These are phyloP conservation scores for Yarrowia sp. DNA, from an alignment of 805 yeast species.

Conservation along the genomic window DNA sequence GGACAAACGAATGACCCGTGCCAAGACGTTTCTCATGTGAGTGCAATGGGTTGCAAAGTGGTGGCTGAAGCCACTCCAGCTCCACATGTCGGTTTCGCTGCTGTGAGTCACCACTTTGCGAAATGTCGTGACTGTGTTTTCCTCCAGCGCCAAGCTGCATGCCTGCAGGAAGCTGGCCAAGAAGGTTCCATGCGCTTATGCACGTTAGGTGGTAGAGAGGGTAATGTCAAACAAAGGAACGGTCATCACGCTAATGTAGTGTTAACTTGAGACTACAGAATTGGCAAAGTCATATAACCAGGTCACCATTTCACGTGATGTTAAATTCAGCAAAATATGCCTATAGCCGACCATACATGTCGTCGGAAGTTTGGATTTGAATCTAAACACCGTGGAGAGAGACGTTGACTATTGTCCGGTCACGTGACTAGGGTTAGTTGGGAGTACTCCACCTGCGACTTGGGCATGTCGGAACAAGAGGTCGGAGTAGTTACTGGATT, in stretches of 20 bases:
- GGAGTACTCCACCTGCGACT: too few species aligned
- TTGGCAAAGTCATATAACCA: too few species aligned
- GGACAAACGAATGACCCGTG: neutral
- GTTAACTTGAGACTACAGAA: neutral
- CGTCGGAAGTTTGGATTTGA: too few species aligned
- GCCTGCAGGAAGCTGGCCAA: neutral
- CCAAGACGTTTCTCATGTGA: conserved; percentile 13
- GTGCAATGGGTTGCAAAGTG: conserved; percentile 2
- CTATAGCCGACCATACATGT: too few species aligned
- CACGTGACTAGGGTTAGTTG: too few species aligned
- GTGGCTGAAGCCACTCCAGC: too few species aligned
- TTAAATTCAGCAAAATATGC: neutral
- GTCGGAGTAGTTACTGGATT: too few species aligned
- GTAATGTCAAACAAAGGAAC: conserved; percentile 3
- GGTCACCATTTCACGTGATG: neutral
- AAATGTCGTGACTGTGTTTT: too few species aligned
- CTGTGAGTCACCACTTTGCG: neutral
- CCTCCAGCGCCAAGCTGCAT: conserved; percentile 1
- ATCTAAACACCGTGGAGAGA: too few species aligned
- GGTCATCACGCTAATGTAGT: conserved; percentile 30
- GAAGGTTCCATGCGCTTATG: conserved; percentile 14
- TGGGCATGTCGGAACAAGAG: too few species aligned
- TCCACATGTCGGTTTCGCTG: too few species aligned
- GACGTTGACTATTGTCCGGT: too few species aligned
- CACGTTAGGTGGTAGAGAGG: conserved; percentile 4